phyloP scores from a whole-genome alignment of 2,329 filamentous ascomycete species.

The Botrytis squamosa region DNA sequence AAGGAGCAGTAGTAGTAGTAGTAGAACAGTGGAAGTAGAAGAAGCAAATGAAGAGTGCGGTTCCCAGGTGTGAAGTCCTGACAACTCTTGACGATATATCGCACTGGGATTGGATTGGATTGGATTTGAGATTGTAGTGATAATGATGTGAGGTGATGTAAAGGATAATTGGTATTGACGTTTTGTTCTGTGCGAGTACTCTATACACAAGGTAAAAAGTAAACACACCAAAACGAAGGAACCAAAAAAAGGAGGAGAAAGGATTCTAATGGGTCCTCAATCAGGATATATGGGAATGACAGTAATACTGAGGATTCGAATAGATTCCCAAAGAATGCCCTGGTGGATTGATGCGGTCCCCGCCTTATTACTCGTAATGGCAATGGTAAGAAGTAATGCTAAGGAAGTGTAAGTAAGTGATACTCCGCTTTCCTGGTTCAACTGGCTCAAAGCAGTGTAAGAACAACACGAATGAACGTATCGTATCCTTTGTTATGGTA shows the following conservation, averaged over 20 bases:
- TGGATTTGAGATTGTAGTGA: not conserved
- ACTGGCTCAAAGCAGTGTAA: constrained; percentile 6
- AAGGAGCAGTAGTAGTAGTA: not conserved
- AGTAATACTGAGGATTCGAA: constrained; percentile 3
- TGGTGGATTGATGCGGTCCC: constrained; percentile 17
- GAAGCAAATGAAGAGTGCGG: not conserved
- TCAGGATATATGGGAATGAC: constrained; percentile 19
- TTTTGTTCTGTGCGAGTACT: constrained; percentile 10
- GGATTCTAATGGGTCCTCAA: constrained; percentile 1
- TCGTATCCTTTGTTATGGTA: not conserved
- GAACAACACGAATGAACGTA: constrained; percentile 11
- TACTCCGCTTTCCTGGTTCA: constrained; percentile 16
- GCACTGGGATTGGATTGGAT: not conserved
- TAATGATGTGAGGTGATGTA: not conserved
- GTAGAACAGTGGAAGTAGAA: not conserved
- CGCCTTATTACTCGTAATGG: constrained; percentile 9
- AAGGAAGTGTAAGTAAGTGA: not conserved
- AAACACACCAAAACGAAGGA: constrained; percentile 17
- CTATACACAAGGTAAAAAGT: constrained; percentile 8
- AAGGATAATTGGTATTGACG: not conserved
- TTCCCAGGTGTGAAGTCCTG: not conserved
- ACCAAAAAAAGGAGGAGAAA: constrained; percentile 10
- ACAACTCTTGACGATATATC: not conserved
- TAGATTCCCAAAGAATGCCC: constrained; percentile 15
- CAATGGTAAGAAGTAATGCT: not conserved